A percentile compares a stretch with the other conserved stretches of the same genome.
These are phyloP conservation scores for Hemisphaericaspora nanyangensis DNA, from an alignment of 805 yeast species.

Conservation along the genomic window DNA sequence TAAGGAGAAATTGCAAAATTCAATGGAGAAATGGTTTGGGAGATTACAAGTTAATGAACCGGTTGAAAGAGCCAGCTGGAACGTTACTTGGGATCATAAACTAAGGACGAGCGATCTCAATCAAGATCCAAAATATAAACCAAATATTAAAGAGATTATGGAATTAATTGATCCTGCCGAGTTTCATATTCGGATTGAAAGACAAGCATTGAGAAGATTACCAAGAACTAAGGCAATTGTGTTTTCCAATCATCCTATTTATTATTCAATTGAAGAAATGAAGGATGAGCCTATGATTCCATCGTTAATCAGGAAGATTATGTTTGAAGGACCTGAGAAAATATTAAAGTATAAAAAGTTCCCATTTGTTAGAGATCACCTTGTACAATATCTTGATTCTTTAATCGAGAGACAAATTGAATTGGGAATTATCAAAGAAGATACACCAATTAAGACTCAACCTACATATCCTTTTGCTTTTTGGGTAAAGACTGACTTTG, in stretches of 20 bases:
- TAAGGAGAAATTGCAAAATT: slow-evolving; percentile 56
- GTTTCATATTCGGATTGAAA: slow-evolving; percentile 66
- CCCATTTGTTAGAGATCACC: slow-evolving; percentile 54
- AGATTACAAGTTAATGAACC: slow-evolving; percentile 57
- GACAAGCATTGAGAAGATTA: slow-evolving; percentile 66
- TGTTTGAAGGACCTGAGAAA: slow-evolving; percentile 63
- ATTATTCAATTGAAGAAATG: slow-evolving; percentile 72
- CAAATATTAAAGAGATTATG: slow-evolving; percentile 27
- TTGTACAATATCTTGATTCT: slow-evolving; percentile 53
- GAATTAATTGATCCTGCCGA: slow-evolving; percentile 43
- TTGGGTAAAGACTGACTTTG: slow-evolving; percentile 43
- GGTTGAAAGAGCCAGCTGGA: slow-evolving; percentile 75
- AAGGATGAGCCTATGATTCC: slow-evolving; percentile 79
- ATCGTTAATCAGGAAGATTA: slow-evolving; percentile 61
- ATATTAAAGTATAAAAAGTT: slow-evolving; percentile 64
- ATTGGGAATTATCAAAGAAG: slow-evolving; percentile 49
- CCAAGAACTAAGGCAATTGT: slow-evolving; percentile 65
- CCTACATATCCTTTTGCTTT: slow-evolving; percentile 66
- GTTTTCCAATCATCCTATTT: slow-evolving; percentile 75
- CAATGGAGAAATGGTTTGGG: slow-evolving; percentile 73
- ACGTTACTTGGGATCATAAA: slow-evolving; percentile 70
- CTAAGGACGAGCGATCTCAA: slow-evolving; percentile 55
- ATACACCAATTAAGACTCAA: slow-evolving; percentile 54
- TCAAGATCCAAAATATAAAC: slow-evolving; percentile 44
- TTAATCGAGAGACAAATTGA: slow-evolving; percentile 58